These are phyloP conservation scores for Teratosphaeriaceae sp. DNA, from an alignment of 2,329 filamentous ascomycete species.

Conservation along the genomic window DNA sequence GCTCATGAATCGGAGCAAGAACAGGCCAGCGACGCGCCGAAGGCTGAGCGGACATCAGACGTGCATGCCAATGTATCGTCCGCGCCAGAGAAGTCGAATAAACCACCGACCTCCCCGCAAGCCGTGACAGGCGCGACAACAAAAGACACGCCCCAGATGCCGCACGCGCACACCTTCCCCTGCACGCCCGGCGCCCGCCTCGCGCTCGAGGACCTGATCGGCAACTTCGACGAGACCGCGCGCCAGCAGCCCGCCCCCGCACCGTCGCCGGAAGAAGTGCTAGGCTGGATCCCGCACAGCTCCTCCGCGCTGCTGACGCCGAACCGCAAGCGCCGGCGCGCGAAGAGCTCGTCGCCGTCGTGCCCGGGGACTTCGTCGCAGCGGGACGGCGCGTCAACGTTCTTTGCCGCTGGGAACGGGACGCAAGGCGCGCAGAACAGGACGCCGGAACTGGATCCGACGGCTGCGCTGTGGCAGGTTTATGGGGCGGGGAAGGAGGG, in stretches of 20 bases:
- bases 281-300: constrained; percentile 51
- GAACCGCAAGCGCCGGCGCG: constrained; percentile 38
- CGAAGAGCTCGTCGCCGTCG: constrained; percentile 40
- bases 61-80: constrained; percentile 6
- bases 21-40: background rate
- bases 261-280: constrained; percentile 53
- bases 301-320: constrained; percentile 36
- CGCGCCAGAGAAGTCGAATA: constrained; percentile 5
- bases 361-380: constrained; percentile 32
- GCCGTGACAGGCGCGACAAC: constrained; percentile 7
- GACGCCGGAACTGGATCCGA: constrained; percentile 41
- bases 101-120: constrained; percentile 1
- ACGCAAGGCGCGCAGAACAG: constrained; percentile 22
- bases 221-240: constrained; percentile 52
- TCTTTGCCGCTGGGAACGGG: constrained; percentile 17
- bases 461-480: constrained; percentile 40
- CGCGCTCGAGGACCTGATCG: constrained; percentile 54
- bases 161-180: constrained; percentile 36
- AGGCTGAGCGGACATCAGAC: background rate
- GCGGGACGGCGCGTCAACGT: constrained; percentile 30
- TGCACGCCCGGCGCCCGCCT: constrained; percentile 54
- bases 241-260: constrained; percentile 39
- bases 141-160: constrained; percentile 18
- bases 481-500: constrained; percentile 34
- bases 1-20: constrained; percentile 38